Evolutionary conservation across 345 rosid species (phyloP).

Genomic region (Clarkia xantiana): DNA sequence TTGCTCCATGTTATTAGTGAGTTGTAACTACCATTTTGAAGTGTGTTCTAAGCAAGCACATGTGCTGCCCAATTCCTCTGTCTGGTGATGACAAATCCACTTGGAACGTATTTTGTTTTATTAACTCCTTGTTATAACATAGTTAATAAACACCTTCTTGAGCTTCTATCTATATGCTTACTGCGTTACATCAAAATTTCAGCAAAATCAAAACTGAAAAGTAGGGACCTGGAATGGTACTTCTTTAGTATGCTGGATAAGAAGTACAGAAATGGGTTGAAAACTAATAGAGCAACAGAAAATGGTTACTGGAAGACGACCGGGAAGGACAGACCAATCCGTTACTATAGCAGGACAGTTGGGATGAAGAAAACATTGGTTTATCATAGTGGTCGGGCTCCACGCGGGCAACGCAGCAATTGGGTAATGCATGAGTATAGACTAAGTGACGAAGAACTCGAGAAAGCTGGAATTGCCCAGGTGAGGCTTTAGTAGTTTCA

Average conservation of each 20-base stretch:
- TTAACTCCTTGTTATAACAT: no score
- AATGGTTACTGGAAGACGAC: slow-evolving; percentile 96
- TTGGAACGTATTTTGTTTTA: no score
- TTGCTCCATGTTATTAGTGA: not conserved
- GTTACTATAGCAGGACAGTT: slow-evolving; percentile 24
- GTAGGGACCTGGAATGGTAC: slow-evolving; percentile 92
- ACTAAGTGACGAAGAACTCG: slow-evolving; percentile 43
- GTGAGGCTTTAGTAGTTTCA: slow-evolving; percentile 26
- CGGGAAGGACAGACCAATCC: slow-evolving; percentile 70
- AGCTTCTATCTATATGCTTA: not conserved
- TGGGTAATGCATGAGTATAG: slow-evolving; percentile 99
- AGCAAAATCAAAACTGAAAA: slow-evolving; percentile 72
- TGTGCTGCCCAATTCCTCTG: no score
- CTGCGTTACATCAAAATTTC: slow-evolving; percentile 3
- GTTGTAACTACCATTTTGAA: no score
- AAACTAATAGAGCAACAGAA: slow-evolving; percentile 88
- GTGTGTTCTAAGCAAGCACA: no score
- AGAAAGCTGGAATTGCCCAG: slow-evolving; percentile 39
- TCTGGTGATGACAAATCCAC: no score
- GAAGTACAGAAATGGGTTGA: slow-evolving; percentile 74
- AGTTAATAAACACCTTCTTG: not conserved
- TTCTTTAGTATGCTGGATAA: slow-evolving; percentile 70
- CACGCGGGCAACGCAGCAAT: slow-evolving; percentile 63
- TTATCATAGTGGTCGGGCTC: slow-evolving; percentile 79
- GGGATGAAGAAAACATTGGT: slow-evolving; percentile 99